Percentiles rank a stretch among this genome's conserved stretches.
Conservation (phyloP, 2,329 filamentous ascomycete genomes). For the Ophiostoma australiae region DNA sequence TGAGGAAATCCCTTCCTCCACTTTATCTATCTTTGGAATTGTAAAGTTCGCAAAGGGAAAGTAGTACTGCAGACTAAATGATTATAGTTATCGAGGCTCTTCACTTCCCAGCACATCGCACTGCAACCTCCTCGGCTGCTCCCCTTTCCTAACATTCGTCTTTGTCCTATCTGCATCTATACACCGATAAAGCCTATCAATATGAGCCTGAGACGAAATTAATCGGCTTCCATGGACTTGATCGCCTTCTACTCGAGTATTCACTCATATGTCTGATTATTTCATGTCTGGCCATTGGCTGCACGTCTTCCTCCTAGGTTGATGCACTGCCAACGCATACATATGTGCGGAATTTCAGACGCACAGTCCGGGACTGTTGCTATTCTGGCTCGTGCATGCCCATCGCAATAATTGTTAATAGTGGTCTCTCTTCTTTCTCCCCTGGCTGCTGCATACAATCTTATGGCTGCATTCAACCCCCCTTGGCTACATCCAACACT, state of each 20-base stretch:
- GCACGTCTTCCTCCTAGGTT: not conserved
- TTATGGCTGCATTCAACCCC: not conserved
- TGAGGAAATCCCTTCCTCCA: not conserved
- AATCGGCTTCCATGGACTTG: not conserved
- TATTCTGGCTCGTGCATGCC: constrained; percentile 5
- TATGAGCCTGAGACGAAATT: not conserved
- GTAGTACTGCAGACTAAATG: not conserved
- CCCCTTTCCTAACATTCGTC: not conserved
- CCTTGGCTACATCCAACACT: not conserved
- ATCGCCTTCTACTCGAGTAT: not conserved
- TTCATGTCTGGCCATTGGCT: not conserved
- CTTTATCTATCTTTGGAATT: not conserved
- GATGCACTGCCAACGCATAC: constrained; percentile 23
- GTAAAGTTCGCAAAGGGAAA: not conserved
- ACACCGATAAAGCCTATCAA: not conserved
- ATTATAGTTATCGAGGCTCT: not conserved
- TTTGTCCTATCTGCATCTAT: not conserved
- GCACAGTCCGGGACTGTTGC: not conserved
- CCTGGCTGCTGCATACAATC: not conserved
- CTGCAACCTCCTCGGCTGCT: not conserved
- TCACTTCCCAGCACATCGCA: not conserved
- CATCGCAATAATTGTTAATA: not conserved
- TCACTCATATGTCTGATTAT: not conserved
- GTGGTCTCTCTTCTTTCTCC: not conserved
- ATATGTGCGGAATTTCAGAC: constrained; percentile 13